A percentile compares a stretch with the other conserved stretches of the same genome.
These are phyloP conservation scores for Sungouiella thailandica DNA, from an alignment of 805 yeast genomes.

Conservation along the genomic window DNA sequence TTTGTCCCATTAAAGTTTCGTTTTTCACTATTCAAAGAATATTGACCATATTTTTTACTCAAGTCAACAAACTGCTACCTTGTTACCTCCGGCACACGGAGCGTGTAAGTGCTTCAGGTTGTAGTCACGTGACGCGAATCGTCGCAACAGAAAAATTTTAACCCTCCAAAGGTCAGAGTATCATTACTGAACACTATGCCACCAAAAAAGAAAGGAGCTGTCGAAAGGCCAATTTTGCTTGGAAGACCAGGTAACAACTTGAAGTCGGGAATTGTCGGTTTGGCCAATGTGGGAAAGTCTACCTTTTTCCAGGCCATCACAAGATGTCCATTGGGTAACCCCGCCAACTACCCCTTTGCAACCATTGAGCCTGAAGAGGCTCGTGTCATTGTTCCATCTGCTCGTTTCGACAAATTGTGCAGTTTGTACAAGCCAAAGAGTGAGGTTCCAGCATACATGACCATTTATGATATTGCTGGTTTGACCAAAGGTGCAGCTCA, in stretches of 20 bases:
- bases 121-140: too few relatives aligned
- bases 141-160: conserved; percentile 16
- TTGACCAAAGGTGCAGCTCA: conserved; percentile 52
- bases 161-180: too few relatives aligned
- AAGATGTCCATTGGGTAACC: conserved; percentile 20
- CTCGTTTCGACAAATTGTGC: conserved; percentile 22
- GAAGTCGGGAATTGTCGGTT: conserved; percentile 41
- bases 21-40: too few relatives aligned
- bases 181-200: conserved; percentile 44
- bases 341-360: conserved; percentile 61
- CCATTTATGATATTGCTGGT: conserved; percentile 35
- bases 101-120: too few relatives aligned
- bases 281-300: conserved; percentile 20
- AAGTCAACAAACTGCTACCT: too few relatives aligned
- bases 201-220: conserved; percentile 62
- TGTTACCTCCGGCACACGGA: too few relatives aligned
- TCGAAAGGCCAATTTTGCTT: conserved; percentile 68
- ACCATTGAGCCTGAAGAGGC: conserved; percentile 70
- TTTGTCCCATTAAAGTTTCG: too few relatives aligned
- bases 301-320: conserved; percentile 21
- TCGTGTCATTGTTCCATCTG: conserved; percentile 20
- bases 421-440: conserved; percentile 44
- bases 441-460: conserved; percentile 24
- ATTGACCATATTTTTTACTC: too few relatives aligned
- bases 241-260: conserved; percentile 37